Evolutionary conservation across 441 rosid genomes (phyloP).

Genomic region (Arabidopsis lyrata): DNA sequence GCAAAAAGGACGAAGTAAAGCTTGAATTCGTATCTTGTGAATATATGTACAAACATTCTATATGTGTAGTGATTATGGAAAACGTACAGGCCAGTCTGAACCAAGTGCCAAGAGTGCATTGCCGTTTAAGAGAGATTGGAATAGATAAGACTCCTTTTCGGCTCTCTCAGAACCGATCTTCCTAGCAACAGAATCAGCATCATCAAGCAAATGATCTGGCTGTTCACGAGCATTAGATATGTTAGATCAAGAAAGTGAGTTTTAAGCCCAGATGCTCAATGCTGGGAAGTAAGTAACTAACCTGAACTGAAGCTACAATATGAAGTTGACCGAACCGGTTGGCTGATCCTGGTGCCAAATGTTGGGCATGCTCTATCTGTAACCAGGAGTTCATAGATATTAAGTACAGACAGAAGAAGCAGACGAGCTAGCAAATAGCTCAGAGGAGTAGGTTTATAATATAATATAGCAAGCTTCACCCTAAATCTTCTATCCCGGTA

Average conservation of each 20-base stretch:
- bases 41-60: conserved; percentile 6
- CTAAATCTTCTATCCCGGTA: conserved; percentile 78
- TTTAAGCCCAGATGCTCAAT: not conserved
- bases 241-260: conserved; percentile 20
- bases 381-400: conserved; percentile 19
- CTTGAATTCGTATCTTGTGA: conserved; percentile 14
- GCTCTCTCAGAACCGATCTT: conserved; percentile 89
- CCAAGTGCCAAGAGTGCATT: conserved; percentile 78
- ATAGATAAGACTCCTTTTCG: conserved; percentile 64
- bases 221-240: conserved; percentile 47
- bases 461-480: conserved; percentile 64
- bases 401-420: not conserved
- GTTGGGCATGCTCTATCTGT: conserved; percentile 94
- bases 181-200: conserved; percentile 72
- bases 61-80: not conserved
- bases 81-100: conserved; percentile 95
- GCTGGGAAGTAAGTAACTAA: conserved; percentile 40
- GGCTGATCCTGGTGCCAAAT: conserved; percentile 69
- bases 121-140: conserved; percentile 63
- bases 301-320: conserved; percentile 86
- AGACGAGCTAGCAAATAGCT: conserved; percentile 3
- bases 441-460: conserved; percentile 14
- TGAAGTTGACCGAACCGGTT: conserved; percentile 74
- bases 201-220: conserved; percentile 94
- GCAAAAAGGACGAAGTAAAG: conserved; percentile 6